Evolutionary conservation across 164 flowering plant species (phyloP), one percentile per base, ranked within the genome.

Genomic region (Vitis rupestris): DNA sequence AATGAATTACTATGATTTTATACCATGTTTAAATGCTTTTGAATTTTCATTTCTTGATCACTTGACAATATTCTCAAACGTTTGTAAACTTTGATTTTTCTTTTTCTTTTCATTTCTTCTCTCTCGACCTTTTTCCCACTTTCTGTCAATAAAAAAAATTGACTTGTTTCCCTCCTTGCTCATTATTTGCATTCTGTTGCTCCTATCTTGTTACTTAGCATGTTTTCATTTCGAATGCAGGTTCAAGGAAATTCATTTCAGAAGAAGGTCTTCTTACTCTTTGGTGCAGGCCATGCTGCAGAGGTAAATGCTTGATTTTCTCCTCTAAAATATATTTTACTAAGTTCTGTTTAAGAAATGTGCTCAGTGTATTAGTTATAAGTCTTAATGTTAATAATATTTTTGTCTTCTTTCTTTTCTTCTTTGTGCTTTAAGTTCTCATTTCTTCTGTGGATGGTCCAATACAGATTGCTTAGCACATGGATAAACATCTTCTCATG

Each of bases 211-310:
- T 37, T 55, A 58, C 10, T 60, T 10, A 8, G 19, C 61, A 16
- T 65, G 53, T 9, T 67, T 64, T 29, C 27, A 2, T 72, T 37
- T 37, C 58, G 12, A 64, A 29, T 67, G 61, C 86, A 96, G 99
- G 91, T 84, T 68, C 91, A 84, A 66, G 99, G 98, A 75, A 92
- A 96, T 73, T 96, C 99, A 68, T 96, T 96, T 79, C 91, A 90
- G 67, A 96, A 96, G 87, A 96, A 92, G 83, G 78, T 87, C 49
- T 68, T 87, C 56, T 79, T 78, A 52, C 85, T 96, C 49, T 85
- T 96, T 78, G 99, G 99, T n/a, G 74, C 78, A 54, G 77, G 83
- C 62, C 94, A 85, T 76, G 79, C 82, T 44, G 75, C 72, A 4
- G 97, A 94, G 97, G 99, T 96, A 83, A 66, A 51, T 63, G 23